These are phyloP conservation scores for Arctium minus DNA, from an alignment of 129 eudicot genomes.

Conservation along the genomic window DNA sequence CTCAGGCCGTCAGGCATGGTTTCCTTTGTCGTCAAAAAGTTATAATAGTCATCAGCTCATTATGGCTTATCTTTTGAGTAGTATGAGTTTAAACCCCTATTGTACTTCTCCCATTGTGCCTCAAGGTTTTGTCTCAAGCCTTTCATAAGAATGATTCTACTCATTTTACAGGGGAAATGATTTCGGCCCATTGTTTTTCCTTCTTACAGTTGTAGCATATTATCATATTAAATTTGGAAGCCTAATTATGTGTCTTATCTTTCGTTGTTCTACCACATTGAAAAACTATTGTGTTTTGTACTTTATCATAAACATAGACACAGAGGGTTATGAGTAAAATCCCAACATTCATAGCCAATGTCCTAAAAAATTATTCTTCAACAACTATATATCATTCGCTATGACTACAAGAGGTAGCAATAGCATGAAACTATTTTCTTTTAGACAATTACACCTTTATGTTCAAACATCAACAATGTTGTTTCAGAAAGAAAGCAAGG, in stretches of 20 bases:
- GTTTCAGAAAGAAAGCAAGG: too few species aligned
- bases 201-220: background rate
- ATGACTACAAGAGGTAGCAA: background rate
- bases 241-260: background rate
- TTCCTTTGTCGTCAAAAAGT: background rate
- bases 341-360: background rate
- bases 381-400: background rate
- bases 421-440: background rate
- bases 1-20: background rate
- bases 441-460: too few species aligned
- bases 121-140: background rate
- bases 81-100: background rate
- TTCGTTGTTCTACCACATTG: background rate
- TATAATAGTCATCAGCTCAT: background rate
- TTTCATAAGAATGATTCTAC: too few species aligned
- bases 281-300: background rate
- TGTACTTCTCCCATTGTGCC: background rate
- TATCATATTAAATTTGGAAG: background rate
- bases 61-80: background rate
- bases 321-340: background rate
- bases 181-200: background rate
- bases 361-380: background rate
- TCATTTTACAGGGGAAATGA: background rate
- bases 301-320: background rate
- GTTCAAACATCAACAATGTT: too few species aligned